These are phyloP conservation scores for Batkoa obscura DNA, from an alignment of 371 early-diverging fungal species.

Conservation along the genomic window DNA sequence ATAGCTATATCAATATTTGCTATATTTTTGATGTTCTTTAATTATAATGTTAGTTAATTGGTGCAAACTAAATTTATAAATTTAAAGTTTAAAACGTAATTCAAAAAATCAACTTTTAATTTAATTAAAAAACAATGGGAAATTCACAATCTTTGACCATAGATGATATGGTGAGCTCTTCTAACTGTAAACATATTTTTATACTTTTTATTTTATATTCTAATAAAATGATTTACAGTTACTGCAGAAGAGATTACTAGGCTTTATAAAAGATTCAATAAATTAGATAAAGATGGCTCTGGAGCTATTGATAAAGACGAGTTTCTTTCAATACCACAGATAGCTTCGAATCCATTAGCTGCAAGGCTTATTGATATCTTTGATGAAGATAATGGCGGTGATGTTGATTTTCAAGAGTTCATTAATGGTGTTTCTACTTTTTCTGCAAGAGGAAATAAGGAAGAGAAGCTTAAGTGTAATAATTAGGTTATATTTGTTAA, in stretches of 20 bases:
- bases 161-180: slow-evolving; percentile 8
- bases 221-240: too few relatives aligned
- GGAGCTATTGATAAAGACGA: slow-evolving; percentile 92
- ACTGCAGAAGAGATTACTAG: slow-evolving; percentile 87
- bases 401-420: slow-evolving; percentile 6
- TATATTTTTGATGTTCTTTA: too few relatives aligned
- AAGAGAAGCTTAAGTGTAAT: slow-evolving; percentile 80
- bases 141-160: slow-evolving; percentile 7
- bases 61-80: too few relatives aligned
- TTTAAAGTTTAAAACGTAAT: background rate
- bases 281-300: slow-evolving; percentile 86
- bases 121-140: slow-evolving; percentile 2
- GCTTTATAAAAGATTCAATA: slow-evolving; percentile 91
- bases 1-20: too few relatives aligned
- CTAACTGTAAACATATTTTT: slow-evolving; percentile 7
- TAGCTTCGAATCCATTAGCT: slow-evolving; percentile 90
- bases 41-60: too few relatives aligned
- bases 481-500: background rate
- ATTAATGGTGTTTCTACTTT: background rate
- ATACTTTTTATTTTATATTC: too few relatives aligned
- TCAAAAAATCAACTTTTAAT: background rate
- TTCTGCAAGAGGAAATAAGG: slow-evolving; percentile 70
- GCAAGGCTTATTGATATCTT: slow-evolving; percentile 87
- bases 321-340: slow-evolving; percentile 83
- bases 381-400: slow-evolving; percentile 30